phyloP scores from a whole-genome alignment of 106 monocot species.

The Iris macrosiphon region DNA sequence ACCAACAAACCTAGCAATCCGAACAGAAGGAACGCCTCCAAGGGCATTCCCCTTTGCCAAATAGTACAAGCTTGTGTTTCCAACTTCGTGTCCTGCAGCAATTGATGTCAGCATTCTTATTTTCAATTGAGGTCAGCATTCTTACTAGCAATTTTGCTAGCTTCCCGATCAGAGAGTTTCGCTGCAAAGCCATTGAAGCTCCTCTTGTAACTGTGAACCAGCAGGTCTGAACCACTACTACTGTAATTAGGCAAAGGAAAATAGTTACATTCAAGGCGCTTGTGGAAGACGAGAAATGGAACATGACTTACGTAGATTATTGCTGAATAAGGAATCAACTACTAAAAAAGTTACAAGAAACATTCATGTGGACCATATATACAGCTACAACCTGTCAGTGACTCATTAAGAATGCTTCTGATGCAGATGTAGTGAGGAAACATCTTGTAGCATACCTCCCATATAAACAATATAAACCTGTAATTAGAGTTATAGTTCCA shows the following conservation, averaged over 20 bases:
- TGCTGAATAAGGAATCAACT: background rate
- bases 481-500: background rate
- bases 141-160: background rate
- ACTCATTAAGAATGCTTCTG: conserved; percentile 2
- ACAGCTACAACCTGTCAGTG: conserved; percentile 1
- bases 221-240: conserved; percentile 6
- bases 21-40: conserved; percentile 18
- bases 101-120: too few species aligned
- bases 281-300: background rate
- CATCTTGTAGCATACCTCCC: background rate
- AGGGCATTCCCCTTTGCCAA: conserved; percentile 35
- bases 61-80: conserved; percentile 24
- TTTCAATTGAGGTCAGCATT: too few species aligned
- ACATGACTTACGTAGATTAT: background rate
- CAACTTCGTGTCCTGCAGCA: conserved; percentile 29
- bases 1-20: conserved; percentile 48
- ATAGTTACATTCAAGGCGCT: background rate
- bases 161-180: conserved; percentile 10
- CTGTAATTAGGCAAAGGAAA: too few species aligned
- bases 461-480: conserved; percentile 8
- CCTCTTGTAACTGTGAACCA: conserved; percentile 7
- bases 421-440: too few species aligned
- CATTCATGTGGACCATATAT: background rate
- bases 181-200: conserved; percentile 18
- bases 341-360: background rate